Conservation (phyloP, 176 grass and related monocot species). For the Oryza meridionalis region DNA sequence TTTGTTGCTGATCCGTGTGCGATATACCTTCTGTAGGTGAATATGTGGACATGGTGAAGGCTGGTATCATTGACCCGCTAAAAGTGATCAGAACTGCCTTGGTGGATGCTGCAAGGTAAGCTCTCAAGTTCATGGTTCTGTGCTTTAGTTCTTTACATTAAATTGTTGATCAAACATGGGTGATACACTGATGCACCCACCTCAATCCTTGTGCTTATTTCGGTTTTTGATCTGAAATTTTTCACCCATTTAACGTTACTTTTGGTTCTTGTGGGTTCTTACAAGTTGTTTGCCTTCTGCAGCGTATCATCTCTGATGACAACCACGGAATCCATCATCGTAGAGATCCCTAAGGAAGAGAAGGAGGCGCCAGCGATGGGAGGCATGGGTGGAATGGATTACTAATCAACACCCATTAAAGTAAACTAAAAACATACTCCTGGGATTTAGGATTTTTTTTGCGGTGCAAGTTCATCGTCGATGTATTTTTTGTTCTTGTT, state of each 20-base stretch:
- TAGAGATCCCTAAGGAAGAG: constrained; percentile 86
- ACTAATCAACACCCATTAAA: constrained; percentile 50
- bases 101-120: constrained; percentile 96
- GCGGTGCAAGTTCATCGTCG: constrained; percentile 47
- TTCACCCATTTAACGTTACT: neutral
- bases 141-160: neutral
- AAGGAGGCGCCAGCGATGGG: constrained; percentile 70
- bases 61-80: constrained; percentile 93
- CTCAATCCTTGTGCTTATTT: neutral
- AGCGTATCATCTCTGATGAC: constrained; percentile 98
- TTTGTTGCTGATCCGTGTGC: neutral
- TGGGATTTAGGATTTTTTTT: constrained; percentile 47
- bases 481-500: constrained; percentile 29
- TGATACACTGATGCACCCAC: neutral
- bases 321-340: constrained; percentile 88
- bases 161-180: neutral
- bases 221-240: neutral
- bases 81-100: constrained; percentile 99
- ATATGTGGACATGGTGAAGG: constrained; percentile 97
- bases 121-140: too few relatives aligned
- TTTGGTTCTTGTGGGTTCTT: neutral
- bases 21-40: constrained; percentile 52
- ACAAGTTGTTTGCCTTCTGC: constrained; percentile 17
- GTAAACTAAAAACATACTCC: constrained; percentile 20
- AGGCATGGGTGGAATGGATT: constrained; percentile 96